Evolutionary conservation across 441 rosid species (phyloP).

Genomic region (Populus hybrid): DNA sequence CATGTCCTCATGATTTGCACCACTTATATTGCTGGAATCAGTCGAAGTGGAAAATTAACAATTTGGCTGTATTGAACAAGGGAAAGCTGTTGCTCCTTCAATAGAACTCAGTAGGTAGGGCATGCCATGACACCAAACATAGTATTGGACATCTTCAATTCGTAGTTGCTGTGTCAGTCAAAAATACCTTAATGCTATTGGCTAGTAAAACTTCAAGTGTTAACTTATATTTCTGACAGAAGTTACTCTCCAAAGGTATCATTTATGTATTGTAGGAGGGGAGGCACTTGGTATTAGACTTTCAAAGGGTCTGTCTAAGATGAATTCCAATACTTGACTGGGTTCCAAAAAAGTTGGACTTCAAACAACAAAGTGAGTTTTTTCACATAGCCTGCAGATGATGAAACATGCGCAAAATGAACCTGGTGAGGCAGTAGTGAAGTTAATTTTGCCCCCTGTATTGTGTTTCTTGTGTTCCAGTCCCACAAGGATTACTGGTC

Average conservation of each 20-base stretch:
- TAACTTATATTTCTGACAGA: not conserved
- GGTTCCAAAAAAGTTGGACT: not conserved
- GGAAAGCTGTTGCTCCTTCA: not conserved
- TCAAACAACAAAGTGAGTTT: not conserved
- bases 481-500: not conserved
- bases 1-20: not conserved
- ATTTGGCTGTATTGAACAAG: not conserved
- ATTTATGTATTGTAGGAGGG: not conserved
- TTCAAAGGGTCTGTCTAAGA: not conserved
- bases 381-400: not conserved
- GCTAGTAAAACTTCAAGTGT: not conserved
- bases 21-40: not conserved
- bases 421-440: not conserved
- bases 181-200: not conserved
- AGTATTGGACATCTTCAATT: not conserved
- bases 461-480: not conserved
- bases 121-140: not conserved
- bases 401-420: not conserved
- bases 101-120: not conserved
- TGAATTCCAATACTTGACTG: not conserved
- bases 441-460: slow-evolving; percentile 2
- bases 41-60: not conserved
- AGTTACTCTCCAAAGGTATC: not conserved
- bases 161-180: not conserved
- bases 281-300: not conserved